A percentile compares a stretch with the other conserved stretches of the same genome.
phyloP scores from a whole-genome alignment of 163 green algal species.

The Chloroidium sp. region DNA sequence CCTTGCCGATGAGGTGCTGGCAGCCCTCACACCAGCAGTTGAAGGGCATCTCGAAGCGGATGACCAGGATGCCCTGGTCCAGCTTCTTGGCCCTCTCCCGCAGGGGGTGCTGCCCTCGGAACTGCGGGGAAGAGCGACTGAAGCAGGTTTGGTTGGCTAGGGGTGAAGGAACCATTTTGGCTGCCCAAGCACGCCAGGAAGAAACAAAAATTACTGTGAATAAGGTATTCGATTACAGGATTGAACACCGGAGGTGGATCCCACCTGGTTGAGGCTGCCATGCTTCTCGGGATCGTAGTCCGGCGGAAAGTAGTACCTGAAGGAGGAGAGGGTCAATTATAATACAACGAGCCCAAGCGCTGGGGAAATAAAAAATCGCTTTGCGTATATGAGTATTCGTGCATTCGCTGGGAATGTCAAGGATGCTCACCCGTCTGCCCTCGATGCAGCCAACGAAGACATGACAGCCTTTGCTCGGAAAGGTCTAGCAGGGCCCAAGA shows the following conservation, averaged over 20 bases:
- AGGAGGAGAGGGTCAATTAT: no score
- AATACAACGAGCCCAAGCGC: no score
- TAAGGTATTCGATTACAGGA: no score
- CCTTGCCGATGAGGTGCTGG: slow-evolving; percentile 81
- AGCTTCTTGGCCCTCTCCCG: slow-evolving; percentile 70
- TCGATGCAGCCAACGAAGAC: background rate
- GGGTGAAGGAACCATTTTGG: no score
- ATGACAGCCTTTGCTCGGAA: background rate
- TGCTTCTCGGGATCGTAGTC: background rate
- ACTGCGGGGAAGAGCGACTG: background rate
- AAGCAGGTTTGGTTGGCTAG: no score
- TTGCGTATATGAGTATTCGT: no score
- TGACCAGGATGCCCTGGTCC: slow-evolving; percentile 84
- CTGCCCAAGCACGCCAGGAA: no score
- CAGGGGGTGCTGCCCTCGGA: slow-evolving; percentile 67
- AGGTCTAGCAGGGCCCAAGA: no score
- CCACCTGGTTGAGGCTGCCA: background rate
- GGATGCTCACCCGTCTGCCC: background rate
- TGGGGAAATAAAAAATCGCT: no score
- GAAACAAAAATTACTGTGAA: no score
- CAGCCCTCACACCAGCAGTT: slow-evolving; percentile 85
- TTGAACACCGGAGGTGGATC: no score
- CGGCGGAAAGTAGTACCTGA: background rate
- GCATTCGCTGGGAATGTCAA: no score
- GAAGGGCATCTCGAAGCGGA: slow-evolving; percentile 94